These are phyloP conservation scores for Neopestalotiopsis clavispora DNA, from an alignment of 2,329 filamentous ascomycete species.

Conservation along the genomic window DNA sequence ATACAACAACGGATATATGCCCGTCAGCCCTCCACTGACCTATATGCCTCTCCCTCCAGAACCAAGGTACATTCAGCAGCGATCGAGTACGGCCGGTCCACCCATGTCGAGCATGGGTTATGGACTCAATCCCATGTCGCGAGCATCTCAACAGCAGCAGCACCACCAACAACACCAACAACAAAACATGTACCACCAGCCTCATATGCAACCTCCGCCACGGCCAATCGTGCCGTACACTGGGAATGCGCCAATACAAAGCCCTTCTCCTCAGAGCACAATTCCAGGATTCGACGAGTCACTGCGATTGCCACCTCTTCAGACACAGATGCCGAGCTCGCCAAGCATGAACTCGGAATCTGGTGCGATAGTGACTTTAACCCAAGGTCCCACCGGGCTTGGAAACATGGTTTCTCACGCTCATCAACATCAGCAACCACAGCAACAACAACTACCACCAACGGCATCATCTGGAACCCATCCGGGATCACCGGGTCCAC, in stretches of 20 bases:
- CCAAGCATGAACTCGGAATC: constrained; percentile 28
- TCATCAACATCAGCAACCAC: constrained; percentile 16
- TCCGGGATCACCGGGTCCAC: constrained; percentile 16
- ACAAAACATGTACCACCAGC: constrained; percentile 19
- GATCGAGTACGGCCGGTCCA: constrained; percentile 28
- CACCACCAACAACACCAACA: constrained; percentile 22
- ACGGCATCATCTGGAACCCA: constrained; percentile 6
- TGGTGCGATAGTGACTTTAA: constrained; percentile 18
- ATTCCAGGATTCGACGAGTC: constrained; percentile 55
- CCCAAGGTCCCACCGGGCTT: constrained; percentile 22
- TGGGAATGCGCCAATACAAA: constrained; percentile 26
- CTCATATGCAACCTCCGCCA: constrained; percentile 44
- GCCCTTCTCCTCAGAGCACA: background rate
- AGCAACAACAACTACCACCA: constrained; percentile 20
- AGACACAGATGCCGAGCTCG: constrained; percentile 44
- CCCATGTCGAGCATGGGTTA: constrained; percentile 32
- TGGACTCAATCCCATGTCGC: constrained; percentile 33
- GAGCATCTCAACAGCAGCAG: constrained; percentile 20
- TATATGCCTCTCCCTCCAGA: constrained; percentile 31
- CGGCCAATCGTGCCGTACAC: constrained; percentile 44
- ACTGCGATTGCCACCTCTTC: constrained; percentile 57
- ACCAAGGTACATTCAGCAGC: constrained; percentile 36
- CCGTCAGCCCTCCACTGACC: constrained; percentile 46
- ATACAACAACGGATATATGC: constrained; percentile 32
- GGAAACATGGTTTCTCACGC: constrained; percentile 24